Conservation (phyloP, 2,329 filamentous ascomycete genomes). For the Keithomyces neogunnii region DNA sequence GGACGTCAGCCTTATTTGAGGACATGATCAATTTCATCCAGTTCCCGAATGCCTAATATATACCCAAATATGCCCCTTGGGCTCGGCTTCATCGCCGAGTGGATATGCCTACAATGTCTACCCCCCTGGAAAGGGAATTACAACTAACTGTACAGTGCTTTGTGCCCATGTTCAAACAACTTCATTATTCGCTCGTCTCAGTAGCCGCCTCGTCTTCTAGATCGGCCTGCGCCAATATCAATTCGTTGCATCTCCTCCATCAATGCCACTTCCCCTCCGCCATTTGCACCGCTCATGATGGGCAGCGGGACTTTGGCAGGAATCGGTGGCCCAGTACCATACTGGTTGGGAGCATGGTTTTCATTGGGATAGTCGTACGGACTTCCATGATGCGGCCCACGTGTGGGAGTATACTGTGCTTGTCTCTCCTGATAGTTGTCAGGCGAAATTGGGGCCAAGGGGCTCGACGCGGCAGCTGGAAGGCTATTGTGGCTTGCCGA, state of each 20-base stretch:
- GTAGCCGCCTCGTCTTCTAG: conserved; percentile 40
- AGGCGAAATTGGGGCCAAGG: conserved; percentile 43
- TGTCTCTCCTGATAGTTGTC: conserved; percentile 42
- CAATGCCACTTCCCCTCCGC: conserved; percentile 45
- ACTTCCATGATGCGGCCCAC: conserved; percentile 33
- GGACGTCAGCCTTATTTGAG: background rate
- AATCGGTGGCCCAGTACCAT: conserved; percentile 44
- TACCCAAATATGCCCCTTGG: conserved; percentile 1
- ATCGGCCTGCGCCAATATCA: conserved; percentile 54
- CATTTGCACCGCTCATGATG: conserved; percentile 35
- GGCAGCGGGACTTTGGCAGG: conserved; percentile 61
- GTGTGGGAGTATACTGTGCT: conserved; percentile 21
- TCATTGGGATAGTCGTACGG: conserved; percentile 47
- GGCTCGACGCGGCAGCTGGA: conserved; percentile 33
- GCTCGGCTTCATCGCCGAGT: conserved; percentile 7
- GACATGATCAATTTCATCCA: background rate
- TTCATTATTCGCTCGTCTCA: conserved; percentile 13
- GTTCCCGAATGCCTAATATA: background rate
- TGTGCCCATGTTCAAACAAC: background rate
- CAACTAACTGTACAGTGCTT: conserved; percentile 3
- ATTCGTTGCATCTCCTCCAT: conserved; percentile 64
- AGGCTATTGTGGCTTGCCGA: conserved; percentile 28
- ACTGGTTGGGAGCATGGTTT: conserved; percentile 36
- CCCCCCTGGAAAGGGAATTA: too few species aligned
- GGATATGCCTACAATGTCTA: conserved; percentile 6